Base-by-base conservation (phyloP, 345 rosid species). In the Eucalyptus virginea region DNA sequence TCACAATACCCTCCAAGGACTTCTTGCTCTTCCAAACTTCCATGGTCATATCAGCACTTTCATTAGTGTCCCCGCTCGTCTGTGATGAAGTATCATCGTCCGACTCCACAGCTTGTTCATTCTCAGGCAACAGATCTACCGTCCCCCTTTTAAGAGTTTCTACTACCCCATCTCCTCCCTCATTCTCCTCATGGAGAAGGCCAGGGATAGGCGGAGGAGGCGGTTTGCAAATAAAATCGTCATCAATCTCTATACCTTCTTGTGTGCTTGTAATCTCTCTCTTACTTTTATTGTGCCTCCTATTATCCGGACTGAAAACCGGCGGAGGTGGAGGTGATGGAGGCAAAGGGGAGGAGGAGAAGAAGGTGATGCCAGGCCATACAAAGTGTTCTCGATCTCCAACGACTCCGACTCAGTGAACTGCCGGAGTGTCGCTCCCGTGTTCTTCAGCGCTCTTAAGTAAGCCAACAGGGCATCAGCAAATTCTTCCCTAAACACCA, bases 391-490 rank as follows among this genome's bases (percentile, higher is more conserved):
- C 86, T 95, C 99, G 44, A 95, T 92, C 90, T 96, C 96, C 92
- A 98, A 92, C 4, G 94, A 87, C 89, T 97, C 98, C 15, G 99
- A 96, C 91, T 98, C 99, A 0, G 99, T 96, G 94, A 98, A 95
- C 86, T 98, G 99, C 93, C 96, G 92, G 87, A 98, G 99, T 60
- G 99, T 97, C 21, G 92, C 97, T 65, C 99, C 99, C 40, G 97
- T 95, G 91, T 97, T 96, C 93, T 95, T 96, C 89, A 98, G 88
- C 85, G 98, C 96, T 91, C 95, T 97, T 91, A 98, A 90, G 93
- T 98, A 96, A 88, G 93, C 93, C 91, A 95, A 86, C 17, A 95
- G 97, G 11, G 98, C 96, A 91, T 94, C 97, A 8, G 98, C 98
- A 93, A 98, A 97, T 45, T 98, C 97, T 88, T 90, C 94, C 90